A percentile compares a stretch with the other conserved stretches of the same genome.
Conservation (phyloP, 768 basidiomycete genomes). For the Mycena floridula region DNA sequence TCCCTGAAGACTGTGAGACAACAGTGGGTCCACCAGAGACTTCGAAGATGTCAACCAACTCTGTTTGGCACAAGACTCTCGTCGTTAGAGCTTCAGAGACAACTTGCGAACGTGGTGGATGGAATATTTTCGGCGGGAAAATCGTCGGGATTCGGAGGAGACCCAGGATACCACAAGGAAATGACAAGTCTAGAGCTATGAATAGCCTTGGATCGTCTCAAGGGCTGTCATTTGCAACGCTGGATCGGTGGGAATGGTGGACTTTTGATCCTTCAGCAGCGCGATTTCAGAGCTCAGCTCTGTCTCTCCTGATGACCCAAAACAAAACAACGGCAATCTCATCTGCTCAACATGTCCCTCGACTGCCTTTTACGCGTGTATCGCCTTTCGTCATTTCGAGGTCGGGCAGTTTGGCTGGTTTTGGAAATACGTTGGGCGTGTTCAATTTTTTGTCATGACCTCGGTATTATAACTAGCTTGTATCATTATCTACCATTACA, state of each 20-base stretch:
- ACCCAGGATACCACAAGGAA: conserved; percentile 37
- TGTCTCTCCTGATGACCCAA: conserved; percentile 37
- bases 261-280: conserved; percentile 54
- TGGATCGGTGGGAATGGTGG: conserved; percentile 86
- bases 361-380: conserved; percentile 78
- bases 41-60: conserved; percentile 31
- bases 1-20: conserved; percentile 38
- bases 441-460: conserved; percentile 30
- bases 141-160: conserved; percentile 69
- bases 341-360: conserved; percentile 32
- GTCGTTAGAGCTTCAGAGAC: conserved; percentile 49
- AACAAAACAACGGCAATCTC: conserved; percentile 13
- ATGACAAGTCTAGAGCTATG: conserved; percentile 14
- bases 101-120: conserved; percentile 69
- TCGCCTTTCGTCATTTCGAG: conserved; percentile 48
- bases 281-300: conserved; percentile 41
- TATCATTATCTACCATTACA: conserved; percentile 1
- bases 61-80: conserved; percentile 55
- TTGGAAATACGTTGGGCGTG: conserved; percentile 72
- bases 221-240: conserved; percentile 55
- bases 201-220: conserved; percentile 11
- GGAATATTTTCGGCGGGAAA: conserved; percentile 56
- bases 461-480: background rate
- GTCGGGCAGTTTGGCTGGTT: conserved; percentile 58
- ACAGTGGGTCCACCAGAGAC: conserved; percentile 12